These are phyloP conservation scores for Ananas comosus DNA, from an alignment of 176 grass and related monocot species.

Conservation along the genomic window DNA sequence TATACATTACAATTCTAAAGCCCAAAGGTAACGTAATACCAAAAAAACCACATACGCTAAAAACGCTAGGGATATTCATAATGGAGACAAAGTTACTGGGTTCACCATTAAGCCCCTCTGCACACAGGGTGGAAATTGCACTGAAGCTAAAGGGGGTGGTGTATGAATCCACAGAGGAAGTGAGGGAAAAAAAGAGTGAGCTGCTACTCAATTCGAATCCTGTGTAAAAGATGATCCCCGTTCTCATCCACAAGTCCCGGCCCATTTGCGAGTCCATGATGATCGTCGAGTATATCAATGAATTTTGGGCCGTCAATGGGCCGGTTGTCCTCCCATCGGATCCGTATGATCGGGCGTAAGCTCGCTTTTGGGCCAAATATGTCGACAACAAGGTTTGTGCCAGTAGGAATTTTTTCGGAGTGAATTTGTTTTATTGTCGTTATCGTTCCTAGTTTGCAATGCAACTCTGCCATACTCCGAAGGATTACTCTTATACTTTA, in stretches of 20 bases:
- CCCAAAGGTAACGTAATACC: no score
- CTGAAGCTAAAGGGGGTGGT: conserved; percentile 15
- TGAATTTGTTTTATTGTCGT: no score
- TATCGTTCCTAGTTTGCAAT: no score
- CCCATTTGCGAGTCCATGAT: conserved; percentile 1
- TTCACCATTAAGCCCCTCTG: conserved; percentile 20
- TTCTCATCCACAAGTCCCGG: conserved; percentile 11
- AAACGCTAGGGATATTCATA: no score
- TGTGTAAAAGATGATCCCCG: neutral
- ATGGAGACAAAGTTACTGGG: conserved; percentile 30
- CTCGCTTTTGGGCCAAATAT: conserved; percentile 13
- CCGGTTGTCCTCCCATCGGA: conserved; percentile 2
- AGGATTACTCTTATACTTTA: no score
- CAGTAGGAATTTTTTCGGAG: no score
- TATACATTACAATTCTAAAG: no score
- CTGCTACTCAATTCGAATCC: neutral
- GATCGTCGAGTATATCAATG: neutral
- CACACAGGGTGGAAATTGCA: conserved; percentile 17
- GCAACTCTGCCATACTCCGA: no score
- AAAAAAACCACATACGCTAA: no score
- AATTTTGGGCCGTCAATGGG: neutral
- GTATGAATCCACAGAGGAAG: conserved; percentile 33
- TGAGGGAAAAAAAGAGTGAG: conserved; percentile 25
- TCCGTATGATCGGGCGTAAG: conserved; percentile 10
- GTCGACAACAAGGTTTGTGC: conserved; percentile 9